Evolutionary conservation across 441 rosid genomes (phyloP).

Genomic region (Gossypium schwendimanii): DNA sequence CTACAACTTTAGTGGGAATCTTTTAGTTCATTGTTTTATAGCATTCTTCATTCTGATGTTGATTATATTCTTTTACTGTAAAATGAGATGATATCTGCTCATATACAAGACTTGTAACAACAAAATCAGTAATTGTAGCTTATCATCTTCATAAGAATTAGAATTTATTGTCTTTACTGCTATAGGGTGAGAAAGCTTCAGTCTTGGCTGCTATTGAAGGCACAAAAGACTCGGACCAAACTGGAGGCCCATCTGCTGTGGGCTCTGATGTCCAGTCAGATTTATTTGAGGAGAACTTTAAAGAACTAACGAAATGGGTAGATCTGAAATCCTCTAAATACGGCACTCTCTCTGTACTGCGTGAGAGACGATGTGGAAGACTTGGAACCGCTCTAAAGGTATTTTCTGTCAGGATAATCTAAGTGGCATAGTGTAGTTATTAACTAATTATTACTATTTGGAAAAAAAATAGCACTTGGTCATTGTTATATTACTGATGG

Average conservation of each 20-base stretch:
- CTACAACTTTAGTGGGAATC: not conserved
- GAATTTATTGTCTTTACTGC: constrained; percentile 1
- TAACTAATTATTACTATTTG: too few relatives aligned
- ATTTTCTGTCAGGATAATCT: not conserved
- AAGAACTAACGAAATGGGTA: constrained; percentile 83
- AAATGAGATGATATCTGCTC: not conserved
- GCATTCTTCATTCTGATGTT: not conserved
- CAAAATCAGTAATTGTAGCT: not conserved
- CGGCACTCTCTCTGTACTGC: constrained; percentile 58
- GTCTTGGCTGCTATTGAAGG: constrained; percentile 29
- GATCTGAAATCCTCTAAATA: constrained; percentile 73
- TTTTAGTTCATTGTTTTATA: not conserved
- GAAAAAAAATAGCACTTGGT: not conserved
- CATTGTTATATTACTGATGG: not conserved
- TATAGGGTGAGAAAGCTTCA: constrained; percentile 42
- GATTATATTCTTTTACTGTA: not conserved
- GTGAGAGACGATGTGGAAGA: constrained; percentile 64
- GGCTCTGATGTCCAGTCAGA: constrained; percentile 38
- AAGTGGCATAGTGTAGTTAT: not conserved
- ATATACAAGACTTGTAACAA: not conserved
- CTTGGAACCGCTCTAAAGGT: constrained; percentile 93
- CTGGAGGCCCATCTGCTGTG: constrained; percentile 23
- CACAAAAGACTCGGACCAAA: constrained; percentile 27
- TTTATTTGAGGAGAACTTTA: constrained; percentile 68
- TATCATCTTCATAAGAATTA: not conserved